Evolutionary conservation across 441 rosid genomes (phyloP), one percentile per base, ranked within the genome.

Genomic region (Gossypium davidsonii): DNA sequence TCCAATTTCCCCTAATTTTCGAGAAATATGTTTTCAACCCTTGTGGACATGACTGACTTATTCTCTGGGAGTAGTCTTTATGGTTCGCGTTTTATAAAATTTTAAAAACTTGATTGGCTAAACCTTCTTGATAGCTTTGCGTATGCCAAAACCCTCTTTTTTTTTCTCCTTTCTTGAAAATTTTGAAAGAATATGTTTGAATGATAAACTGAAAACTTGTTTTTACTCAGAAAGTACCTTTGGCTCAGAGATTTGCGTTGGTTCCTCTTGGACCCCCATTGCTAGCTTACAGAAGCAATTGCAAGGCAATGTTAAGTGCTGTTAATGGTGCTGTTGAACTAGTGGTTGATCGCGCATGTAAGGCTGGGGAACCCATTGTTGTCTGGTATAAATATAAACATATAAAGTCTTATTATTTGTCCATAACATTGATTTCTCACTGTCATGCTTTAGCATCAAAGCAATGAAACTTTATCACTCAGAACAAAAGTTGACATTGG

Each of bases 181-280:
- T 63, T 78, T 6, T 21, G 52, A 21, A 21, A 21, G 1, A 21
- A 21, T 56, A 71, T 60, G 56, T 26, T 42, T 17, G 28, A 73
- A 9, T 81, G 72, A 79, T 72, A 10, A 70, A 34, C 56, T 72
- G 59, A 26, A 7, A 34, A 63, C 74, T 25, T 56, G 57, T 80
- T 49, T 79, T 68, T 81, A 44, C 77, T 77, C 90, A 94, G 98
- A 94, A 90, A 83, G 97, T 92, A 57, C 86, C 97, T 79, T 87
- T 94, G 83, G 97, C 97, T 75, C 87, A 97, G 72, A 91, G 98
- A 77, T 94, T 94, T 85, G 98, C 98, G 46, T 82, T 92, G 85
- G 98, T 90, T 73, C 98, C 98, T 76, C 95, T 94, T 86, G 98
- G 97, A 46, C 98, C 98, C 70, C 98, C 98, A 73, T 80, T 94